Evolutionary conservation across 441 rosid species (phyloP), one percentile per base, ranked within the genome.

Genomic region (Euphorbia corollata): DNA sequence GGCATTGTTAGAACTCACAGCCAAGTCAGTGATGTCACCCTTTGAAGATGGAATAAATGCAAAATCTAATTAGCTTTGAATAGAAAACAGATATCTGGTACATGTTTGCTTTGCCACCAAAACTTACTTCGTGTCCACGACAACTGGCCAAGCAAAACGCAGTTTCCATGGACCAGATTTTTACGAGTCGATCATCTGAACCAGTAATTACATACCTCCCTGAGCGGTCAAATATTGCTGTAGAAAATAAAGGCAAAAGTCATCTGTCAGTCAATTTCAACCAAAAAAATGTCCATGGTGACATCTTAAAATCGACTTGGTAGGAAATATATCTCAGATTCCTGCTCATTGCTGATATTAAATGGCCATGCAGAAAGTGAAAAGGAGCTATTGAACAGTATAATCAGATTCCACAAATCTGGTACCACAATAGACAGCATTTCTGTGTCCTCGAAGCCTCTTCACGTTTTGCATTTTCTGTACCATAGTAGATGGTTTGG

Each of bases 1-100:
- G 10, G 81, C 79, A 77, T 92, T 96, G 89, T 92, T 96, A 70
- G 93, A 87, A 79, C 88, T 92, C 80, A 96, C 97, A 65, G 99
- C 99, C 83, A 96, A 81, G 80, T 92, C 98, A 59, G 99, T 96
- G 65, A 96, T 96, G 82, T 96, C 99, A 78, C 98, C 99, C 99
- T 96, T 71, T 75, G 64, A 77, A 65, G 68, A 78, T 20, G 76
- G 51, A 76, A 70, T 73, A 63, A 73, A 78, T 16, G 62, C 38
- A 65, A 68, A 15, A 64, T 22, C 51, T 27, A 50, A 58, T 24
- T 60, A 76, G 73, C 39, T 61, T 53, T 53, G 22, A 65, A 50
- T 61, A 69, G 63, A 75, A 71, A 9, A 43, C 13, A 23, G 71
- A 68, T 7, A 36, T 63, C 45, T 27, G 50, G 63, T 34, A 71